Conservation (phyloP, 2,329 filamentous ascomycete species). For the Cytospora mali region DNA sequence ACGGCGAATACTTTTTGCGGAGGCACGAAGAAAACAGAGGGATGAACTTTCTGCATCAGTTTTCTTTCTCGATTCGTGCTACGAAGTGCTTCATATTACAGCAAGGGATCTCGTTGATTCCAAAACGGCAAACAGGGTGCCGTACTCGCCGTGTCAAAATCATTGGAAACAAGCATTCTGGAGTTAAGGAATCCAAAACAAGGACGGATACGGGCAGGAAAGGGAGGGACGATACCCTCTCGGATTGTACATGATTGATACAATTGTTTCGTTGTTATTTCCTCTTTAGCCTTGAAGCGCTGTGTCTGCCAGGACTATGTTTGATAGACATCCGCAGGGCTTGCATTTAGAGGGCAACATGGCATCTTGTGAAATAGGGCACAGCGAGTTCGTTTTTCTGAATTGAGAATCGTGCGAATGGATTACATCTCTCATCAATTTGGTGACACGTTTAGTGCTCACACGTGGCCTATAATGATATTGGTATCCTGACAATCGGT, state of each 20-base stretch:
- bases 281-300: not conserved
- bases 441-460: not conserved
- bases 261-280: not conserved
- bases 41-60: not conserved
- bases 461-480: not conserved
- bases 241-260: not conserved
- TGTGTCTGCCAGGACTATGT: not conserved
- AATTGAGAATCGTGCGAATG: not conserved
- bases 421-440: not conserved
- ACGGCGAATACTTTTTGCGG: not conserved
- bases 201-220: conserved; percentile 2
- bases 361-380: conserved; percentile 12
- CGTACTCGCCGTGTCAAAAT: not conserved
- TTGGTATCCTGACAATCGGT: not conserved
- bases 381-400: not conserved
- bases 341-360: conserved; percentile 20
- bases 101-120: not conserved
- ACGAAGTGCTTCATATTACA: not conserved
- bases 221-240: conserved; percentile 24
- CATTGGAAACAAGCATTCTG: conserved; percentile 19
- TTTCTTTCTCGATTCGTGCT: not conserved
- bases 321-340: not conserved
- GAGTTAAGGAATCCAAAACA: conserved; percentile 18
- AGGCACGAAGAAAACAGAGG: not conserved
- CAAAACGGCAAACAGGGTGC: conserved; percentile 1